Evolutionary conservation across 2,329 filamentous ascomycete species (phyloP).

Genomic region (Ilyonectria mors-panacis): DNA sequence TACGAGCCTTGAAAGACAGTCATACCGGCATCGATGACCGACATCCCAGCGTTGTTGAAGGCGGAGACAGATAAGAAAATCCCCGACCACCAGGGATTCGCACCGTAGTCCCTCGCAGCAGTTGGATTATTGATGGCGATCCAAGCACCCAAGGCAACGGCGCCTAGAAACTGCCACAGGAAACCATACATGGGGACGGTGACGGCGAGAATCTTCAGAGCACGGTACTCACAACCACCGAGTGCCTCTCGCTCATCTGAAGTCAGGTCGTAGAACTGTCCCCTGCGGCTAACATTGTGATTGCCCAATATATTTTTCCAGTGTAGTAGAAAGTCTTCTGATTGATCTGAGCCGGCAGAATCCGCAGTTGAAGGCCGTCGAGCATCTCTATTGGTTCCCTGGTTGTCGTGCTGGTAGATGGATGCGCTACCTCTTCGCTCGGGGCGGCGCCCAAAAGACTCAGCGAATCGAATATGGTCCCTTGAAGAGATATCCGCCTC

Average conservation of each 20-base stretch:
- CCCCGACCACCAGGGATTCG: conserved; percentile 78
- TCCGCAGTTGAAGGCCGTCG: conserved; percentile 39
- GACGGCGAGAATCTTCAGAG: conserved; percentile 71
- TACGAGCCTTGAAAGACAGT: conserved; percentile 69
- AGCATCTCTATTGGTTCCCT: conserved; percentile 1
- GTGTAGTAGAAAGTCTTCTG: conserved; percentile 48
- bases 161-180: conserved; percentile 72
- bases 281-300: conserved; percentile 64
- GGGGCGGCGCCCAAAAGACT: conserved; percentile 22
- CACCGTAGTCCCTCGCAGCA: conserved; percentile 66
- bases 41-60: conserved; percentile 82
- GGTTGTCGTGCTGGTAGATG: conserved; percentile 41
- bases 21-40: conserved; percentile 76
- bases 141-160: conserved; percentile 73
- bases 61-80: conserved; percentile 78
- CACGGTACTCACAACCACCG: conserved; percentile 76
- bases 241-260: conserved; percentile 69
- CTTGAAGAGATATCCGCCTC: conserved; percentile 26
- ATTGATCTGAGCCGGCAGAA: conserved; percentile 42
- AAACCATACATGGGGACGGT: conserved; percentile 74
- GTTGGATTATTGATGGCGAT: conserved; percentile 67
- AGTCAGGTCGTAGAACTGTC: conserved; percentile 68
- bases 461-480: conserved; percentile 43
- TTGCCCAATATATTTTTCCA: conserved; percentile 54
- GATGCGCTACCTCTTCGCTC: conserved; percentile 32